Base-by-base conservation (phyloP, 495 filamentous ascomycete species). In the Staphylotrichum longicolle region DNA sequence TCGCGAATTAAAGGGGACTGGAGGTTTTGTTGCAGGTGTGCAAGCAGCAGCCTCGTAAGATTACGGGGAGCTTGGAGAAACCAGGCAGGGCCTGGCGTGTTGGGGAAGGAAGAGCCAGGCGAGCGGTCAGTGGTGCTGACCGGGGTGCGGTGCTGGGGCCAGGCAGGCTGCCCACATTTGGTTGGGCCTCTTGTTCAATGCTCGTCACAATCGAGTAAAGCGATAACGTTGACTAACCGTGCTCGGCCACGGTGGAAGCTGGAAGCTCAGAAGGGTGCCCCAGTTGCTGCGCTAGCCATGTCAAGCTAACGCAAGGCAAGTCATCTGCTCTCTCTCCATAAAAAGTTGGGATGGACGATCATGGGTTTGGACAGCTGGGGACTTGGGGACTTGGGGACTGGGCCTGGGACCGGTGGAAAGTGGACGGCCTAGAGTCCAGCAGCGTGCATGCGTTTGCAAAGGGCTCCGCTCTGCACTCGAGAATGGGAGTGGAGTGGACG, bases 1-100 rank as follows among this genome's bases (percentile, higher is more conserved):
- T 51, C 32, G 52, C 46, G 62, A 63, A 65, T 60, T 64, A 65
- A 68, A 61, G 53, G 58, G 63, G 40, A 61, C 46, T 64, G 69
- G 65, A 65, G 62, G 64, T 70, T 68, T 64, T 66, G 51, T 61
- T 64, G 60, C 52, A 56, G 54, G 48, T 33, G 32, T 63, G 62
- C 55, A 63, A 51, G 50, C 27, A 66, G 63, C 58, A 66, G 58
- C 55, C 69, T 69, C 65, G 69, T 70, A 72, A 70, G 63, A 70
- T 72, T 72, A 67, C 64, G 64, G 69, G 62, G 64, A 65, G 60
- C 65, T 68, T 65, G 53, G 59, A 55, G 65, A 66, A 60, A 62
- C 50, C 14, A 42, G 60, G 50, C 37, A 41, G 54, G 37, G 27
- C 32, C 40, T 46, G 49, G 41, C 27, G 34, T 20, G 37, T 4